A percentile compares a stretch with the other conserved stretches of the same genome.
Evolutionary conservation across 2,329 filamentous ascomycete genomes (phyloP).

Genomic region (Annulohypoxylon truncatum): DNA sequence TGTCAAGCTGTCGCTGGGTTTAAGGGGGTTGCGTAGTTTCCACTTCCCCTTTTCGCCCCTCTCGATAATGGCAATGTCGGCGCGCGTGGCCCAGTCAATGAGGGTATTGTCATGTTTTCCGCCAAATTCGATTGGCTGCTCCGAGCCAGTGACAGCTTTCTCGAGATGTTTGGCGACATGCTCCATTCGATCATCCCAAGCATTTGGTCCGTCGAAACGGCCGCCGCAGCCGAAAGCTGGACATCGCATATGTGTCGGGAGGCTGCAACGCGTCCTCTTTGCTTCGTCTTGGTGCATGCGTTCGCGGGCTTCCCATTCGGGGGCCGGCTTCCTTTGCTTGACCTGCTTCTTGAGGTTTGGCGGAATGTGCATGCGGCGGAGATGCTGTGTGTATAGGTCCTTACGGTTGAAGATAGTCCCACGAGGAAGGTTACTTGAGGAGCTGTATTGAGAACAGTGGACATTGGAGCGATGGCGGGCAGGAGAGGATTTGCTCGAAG

Average conservation of each 20-base stretch:
- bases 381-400: constrained; percentile 89
- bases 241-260: constrained; percentile 72
- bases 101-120: constrained; percentile 46
- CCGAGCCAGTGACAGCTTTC: constrained; percentile 54
- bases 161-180: constrained; percentile 87
- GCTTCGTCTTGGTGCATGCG: constrained; percentile 69
- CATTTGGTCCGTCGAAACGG: constrained; percentile 69
- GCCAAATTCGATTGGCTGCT: constrained; percentile 46
- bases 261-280: constrained; percentile 66
- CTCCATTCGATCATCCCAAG: constrained; percentile 88
- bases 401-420: constrained; percentile 86
- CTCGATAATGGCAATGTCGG: constrained; percentile 48
- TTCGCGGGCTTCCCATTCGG: constrained; percentile 65
- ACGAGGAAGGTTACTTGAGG: constrained; percentile 57
- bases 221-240: constrained; percentile 69
- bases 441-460: constrained; percentile 23
- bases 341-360: constrained; percentile 55
- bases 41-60: constrained; percentile 43
- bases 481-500: constrained; percentile 41
- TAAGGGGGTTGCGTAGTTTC: constrained; percentile 48
- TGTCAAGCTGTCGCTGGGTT: constrained; percentile 27
- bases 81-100: constrained; percentile 48
- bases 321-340: constrained; percentile 51
- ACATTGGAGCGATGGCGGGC: constrained; percentile 39
- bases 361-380: constrained; percentile 84